A percentile compares a stretch with the other conserved stretches of the same genome.
These are phyloP conservation scores for Solidago caesia DNA, from an alignment of 129 eudicot genomes.

Conservation along the genomic window DNA sequence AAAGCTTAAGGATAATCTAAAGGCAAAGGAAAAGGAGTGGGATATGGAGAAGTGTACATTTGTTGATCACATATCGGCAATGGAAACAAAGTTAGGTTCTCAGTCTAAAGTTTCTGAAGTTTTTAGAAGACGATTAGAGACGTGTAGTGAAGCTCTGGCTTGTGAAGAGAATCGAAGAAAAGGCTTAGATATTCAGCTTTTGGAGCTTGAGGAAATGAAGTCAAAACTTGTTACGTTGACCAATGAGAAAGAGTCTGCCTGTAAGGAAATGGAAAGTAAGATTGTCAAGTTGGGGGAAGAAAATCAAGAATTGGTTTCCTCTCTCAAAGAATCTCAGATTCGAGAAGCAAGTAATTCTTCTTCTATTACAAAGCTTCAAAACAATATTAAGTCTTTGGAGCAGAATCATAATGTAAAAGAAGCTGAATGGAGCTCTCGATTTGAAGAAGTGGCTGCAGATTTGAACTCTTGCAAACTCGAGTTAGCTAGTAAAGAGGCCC, in stretches of 20 bases:
- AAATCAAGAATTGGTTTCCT: constrained; percentile 49
- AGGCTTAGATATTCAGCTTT: constrained; percentile 49
- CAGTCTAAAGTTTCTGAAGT: constrained; percentile 51
- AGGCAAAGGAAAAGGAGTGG: constrained; percentile 58
- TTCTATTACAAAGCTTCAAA: constrained; percentile 53
- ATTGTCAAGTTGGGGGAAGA: constrained; percentile 55
- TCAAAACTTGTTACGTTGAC: constrained; percentile 43
- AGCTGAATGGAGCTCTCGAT: constrained; percentile 55
- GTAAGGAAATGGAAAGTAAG: constrained; percentile 59
- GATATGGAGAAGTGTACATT: constrained; percentile 57
- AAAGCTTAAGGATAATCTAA: constrained; percentile 44
- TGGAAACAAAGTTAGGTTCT: constrained; percentile 65
- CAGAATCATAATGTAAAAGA: constrained; percentile 53
- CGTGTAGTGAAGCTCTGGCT: constrained; percentile 66
- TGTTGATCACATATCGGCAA: constrained; percentile 54
- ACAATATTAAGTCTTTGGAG: constrained; percentile 60
- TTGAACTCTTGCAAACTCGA: constrained; percentile 38
- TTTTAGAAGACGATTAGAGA: constrained; percentile 53
- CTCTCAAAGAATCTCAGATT: constrained; percentile 64
- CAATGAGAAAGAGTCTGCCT: constrained; percentile 45
- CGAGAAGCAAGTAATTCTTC: constrained; percentile 44
- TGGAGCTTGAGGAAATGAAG: constrained; percentile 48
- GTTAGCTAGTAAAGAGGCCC: constrained; percentile 44
- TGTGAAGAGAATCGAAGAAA: constrained; percentile 68
- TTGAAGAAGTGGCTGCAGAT: constrained; percentile 44